A percentile compares a stretch with the other conserved stretches of the same genome.
These are phyloP conservation scores for Trichoderma polysporum DNA, from an alignment of 2,329 filamentous ascomycete species.

Conservation along the genomic window DNA sequence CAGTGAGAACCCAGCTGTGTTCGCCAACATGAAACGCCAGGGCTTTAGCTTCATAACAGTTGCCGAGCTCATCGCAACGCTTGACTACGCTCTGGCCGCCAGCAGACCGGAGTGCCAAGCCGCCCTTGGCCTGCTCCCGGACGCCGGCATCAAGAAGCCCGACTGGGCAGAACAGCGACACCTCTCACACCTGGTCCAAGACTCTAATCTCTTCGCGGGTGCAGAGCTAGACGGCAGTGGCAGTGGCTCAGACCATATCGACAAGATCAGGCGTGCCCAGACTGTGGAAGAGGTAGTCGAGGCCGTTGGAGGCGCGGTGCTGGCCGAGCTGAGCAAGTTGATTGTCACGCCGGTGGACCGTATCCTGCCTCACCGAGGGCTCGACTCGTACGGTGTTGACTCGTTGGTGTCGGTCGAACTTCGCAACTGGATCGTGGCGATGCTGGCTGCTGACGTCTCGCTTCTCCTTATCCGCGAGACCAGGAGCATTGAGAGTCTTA, in stretches of 20 bases:
- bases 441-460: constrained; percentile 27
- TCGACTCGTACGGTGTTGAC: constrained; percentile 31
- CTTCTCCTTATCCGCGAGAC: constrained; percentile 27
- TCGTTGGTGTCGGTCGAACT: constrained; percentile 35
- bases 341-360: constrained; percentile 29
- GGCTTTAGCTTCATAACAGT: constrained; percentile 22
- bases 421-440: constrained; percentile 30
- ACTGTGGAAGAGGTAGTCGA: constrained; percentile 25
- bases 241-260: background rate
- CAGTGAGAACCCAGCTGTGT: constrained; percentile 27
- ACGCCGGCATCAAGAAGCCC: constrained; percentile 10
- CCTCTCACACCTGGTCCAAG: background rate
- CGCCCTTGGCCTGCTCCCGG: constrained; percentile 19
- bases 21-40: constrained; percentile 7
- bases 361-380: constrained; percentile 27
- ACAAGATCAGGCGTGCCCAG: constrained; percentile 7
- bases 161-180: background rate
- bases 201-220: no score
- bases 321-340: constrained; percentile 28
- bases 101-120: background rate
- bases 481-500: constrained; percentile 27
- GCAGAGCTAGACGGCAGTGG: constrained; percentile 6
- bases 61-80: constrained; percentile 23
- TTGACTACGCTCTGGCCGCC: constrained; percentile 21
- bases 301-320: constrained; percentile 24